phyloP scores from a whole-genome alignment of 1,284 basidiomycete genomes.

The Naganishia sp. region DNA sequence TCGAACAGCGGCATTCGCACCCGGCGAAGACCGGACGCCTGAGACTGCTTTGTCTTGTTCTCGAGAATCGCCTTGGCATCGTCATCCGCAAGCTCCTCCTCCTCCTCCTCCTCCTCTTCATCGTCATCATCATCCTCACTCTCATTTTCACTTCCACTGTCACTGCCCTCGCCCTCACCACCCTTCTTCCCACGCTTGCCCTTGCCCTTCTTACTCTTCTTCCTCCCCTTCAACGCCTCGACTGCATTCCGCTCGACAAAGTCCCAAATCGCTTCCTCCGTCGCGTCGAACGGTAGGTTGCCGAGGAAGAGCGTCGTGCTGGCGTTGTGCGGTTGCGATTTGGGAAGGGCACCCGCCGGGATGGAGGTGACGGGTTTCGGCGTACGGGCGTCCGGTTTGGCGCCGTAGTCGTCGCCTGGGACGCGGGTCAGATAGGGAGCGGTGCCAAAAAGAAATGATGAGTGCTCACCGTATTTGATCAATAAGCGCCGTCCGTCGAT shows the following conservation, averaged over 20 bases:
- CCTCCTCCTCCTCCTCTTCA: conserved; percentile 42
- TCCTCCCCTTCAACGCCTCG: conserved; percentile 63
- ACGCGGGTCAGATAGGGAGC: conserved; percentile 3
- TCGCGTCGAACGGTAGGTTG: conserved; percentile 67
- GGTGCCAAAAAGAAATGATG: neutral
- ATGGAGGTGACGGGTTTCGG: conserved; percentile 57
- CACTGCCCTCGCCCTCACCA: conserved; percentile 29
- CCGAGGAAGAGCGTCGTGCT: conserved; percentile 49
- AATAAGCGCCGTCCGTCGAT: conserved; percentile 83
- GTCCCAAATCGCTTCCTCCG: conserved; percentile 68
- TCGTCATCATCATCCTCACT: conserved; percentile 35
- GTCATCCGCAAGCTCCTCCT: conserved; percentile 43
- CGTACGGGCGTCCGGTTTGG: conserved; percentile 49
- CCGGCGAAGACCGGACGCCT: conserved; percentile 72
- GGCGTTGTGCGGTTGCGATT: conserved; percentile 50
- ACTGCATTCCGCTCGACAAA: conserved; percentile 47
- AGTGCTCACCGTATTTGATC: conserved; percentile 81
- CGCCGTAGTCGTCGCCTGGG: conserved; percentile 65
- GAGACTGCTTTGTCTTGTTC: conserved; percentile 19
- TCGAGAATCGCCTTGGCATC: conserved; percentile 30
- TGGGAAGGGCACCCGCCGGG: conserved; percentile 43
- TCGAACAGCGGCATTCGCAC: conserved; percentile 93
- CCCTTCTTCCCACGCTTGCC: conserved; percentile 28
- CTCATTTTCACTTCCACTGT: conserved; percentile 34
- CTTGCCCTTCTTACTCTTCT: conserved; percentile 50